Conservation (phyloP, 2,329 filamentous ascomycete species). For the Colletotrichum shisoi region DNA sequence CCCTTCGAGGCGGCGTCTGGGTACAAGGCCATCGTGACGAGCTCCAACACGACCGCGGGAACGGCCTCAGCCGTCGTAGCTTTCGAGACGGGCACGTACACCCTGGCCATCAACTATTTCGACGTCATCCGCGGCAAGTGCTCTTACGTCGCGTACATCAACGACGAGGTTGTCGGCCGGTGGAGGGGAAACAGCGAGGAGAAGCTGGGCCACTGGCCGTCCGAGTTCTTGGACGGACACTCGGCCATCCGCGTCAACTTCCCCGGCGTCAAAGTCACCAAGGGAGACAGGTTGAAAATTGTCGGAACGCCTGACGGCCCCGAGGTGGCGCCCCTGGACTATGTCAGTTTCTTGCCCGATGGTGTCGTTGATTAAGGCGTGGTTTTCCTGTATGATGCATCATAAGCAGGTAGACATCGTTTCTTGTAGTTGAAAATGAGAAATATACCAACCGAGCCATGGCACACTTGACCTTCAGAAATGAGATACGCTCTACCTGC, state of each 20-base stretch:
- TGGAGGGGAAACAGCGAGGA: constrained; percentile 70
- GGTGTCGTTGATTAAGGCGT: constrained; percentile 50
- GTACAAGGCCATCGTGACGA: constrained; percentile 63
- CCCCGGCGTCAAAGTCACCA: constrained; percentile 55
- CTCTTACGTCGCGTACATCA: constrained; percentile 63
- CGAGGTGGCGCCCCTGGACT: constrained; percentile 73
- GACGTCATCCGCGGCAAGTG: constrained; percentile 67
- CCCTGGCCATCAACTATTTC: constrained; percentile 72
- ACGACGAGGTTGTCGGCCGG: constrained; percentile 59
- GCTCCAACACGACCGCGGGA: constrained; percentile 59
- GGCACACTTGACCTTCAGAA: neutral
- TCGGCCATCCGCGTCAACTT: constrained; percentile 71
- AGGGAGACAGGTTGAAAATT: constrained; percentile 63
- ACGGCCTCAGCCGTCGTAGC: constrained; percentile 57
- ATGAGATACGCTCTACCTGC: neutral
- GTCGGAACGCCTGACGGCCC: constrained; percentile 65
- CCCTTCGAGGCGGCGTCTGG: constrained; percentile 67
- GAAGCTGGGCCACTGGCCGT: constrained; percentile 65
- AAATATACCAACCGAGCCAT: neutral
- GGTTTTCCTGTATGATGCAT: neutral
- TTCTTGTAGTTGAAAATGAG: neutral
- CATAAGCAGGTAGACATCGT: neutral
- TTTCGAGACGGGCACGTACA: constrained; percentile 64
- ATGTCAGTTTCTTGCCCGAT: constrained; percentile 67
- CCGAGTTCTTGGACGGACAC: constrained; percentile 69